Conservation (phyloP, 2,329 filamentous ascomycete genomes). For the Colletotrichum abscissum region DNA sequence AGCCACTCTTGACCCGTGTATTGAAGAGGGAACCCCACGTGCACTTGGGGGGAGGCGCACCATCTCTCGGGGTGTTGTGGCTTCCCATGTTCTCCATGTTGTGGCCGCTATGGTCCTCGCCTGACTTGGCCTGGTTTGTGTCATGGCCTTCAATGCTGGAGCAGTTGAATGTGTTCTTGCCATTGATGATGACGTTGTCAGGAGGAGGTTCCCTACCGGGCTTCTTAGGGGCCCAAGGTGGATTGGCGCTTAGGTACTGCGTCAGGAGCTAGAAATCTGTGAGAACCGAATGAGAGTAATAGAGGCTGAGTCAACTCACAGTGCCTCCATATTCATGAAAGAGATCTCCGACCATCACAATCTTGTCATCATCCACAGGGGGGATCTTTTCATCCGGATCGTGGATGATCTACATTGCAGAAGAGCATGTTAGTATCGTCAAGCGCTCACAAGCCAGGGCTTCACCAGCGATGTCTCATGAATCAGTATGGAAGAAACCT, state of each 20-base stretch:
- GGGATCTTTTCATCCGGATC: conserved; percentile 47
- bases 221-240: conserved; percentile 45
- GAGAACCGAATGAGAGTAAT: conserved; percentile 7
- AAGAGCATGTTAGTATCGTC: background rate
- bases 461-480: conserved; percentile 9
- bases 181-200: conserved; percentile 54
- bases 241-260: conserved; percentile 42
- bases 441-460: background rate
- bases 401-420: conserved; percentile 46
- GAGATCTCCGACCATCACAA: conserved; percentile 52
- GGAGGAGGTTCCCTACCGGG: conserved; percentile 53
- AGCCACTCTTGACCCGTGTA: conserved; percentile 43
- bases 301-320: conserved; percentile 37
- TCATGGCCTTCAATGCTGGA: conserved; percentile 13
- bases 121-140: conserved; percentile 37
- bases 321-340: conserved; percentile 50
- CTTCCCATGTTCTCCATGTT: conserved; percentile 15
- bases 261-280: conserved; percentile 46
- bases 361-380: conserved; percentile 46
- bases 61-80: conserved; percentile 9
- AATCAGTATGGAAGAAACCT: background rate
- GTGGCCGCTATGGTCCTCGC: conserved; percentile 16
- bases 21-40: conserved; percentile 45
- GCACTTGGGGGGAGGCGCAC: conserved; percentile 36
- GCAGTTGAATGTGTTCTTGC: conserved; percentile 50